Evolutionary conservation across 2,329 filamentous ascomycete species (phyloP).

Genomic region (Monilinia polystroma): DNA sequence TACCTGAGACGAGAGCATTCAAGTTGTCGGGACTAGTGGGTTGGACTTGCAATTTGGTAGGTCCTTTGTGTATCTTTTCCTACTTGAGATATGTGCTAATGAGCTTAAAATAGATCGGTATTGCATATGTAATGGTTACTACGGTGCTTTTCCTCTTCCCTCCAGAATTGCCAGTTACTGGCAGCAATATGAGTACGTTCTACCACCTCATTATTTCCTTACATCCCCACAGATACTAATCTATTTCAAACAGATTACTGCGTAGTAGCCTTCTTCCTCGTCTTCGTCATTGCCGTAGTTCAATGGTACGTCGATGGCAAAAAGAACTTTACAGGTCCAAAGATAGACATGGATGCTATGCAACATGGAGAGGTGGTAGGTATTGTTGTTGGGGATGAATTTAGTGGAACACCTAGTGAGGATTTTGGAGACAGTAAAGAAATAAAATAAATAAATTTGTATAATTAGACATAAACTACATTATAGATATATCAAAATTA

Average conservation of each 20-base stretch:
- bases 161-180: constrained; percentile 55
- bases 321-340: constrained; percentile 53
- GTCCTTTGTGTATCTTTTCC: constrained; percentile 35
- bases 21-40: constrained; percentile 53
- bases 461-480: neutral
- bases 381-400: constrained; percentile 19
- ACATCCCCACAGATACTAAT: neutral
- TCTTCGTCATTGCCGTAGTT: constrained; percentile 44
- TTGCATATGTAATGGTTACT: constrained; percentile 58
- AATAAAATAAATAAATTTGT: neutral
- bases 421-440: neutral
- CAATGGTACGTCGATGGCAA: constrained; percentile 61
- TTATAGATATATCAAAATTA: too few relatives aligned
- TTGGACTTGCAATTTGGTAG: constrained; percentile 56
- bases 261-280: constrained; percentile 45
- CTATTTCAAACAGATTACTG: constrained; percentile 30
- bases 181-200: constrained; percentile 57
- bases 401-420: neutral
- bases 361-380: constrained; percentile 35
- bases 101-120: constrained; percentile 43
- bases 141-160: constrained; percentile 65
- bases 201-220: neutral
- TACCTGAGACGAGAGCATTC: constrained; percentile 58
- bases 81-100: constrained; percentile 22
- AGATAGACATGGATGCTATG: constrained; percentile 44